Percentiles rank a stretch among this genome's conserved stretches.
These are phyloP conservation scores for Leishmania aethiopica DNA, from an alignment of 208 protist species.

Conservation along the genomic window DNA sequence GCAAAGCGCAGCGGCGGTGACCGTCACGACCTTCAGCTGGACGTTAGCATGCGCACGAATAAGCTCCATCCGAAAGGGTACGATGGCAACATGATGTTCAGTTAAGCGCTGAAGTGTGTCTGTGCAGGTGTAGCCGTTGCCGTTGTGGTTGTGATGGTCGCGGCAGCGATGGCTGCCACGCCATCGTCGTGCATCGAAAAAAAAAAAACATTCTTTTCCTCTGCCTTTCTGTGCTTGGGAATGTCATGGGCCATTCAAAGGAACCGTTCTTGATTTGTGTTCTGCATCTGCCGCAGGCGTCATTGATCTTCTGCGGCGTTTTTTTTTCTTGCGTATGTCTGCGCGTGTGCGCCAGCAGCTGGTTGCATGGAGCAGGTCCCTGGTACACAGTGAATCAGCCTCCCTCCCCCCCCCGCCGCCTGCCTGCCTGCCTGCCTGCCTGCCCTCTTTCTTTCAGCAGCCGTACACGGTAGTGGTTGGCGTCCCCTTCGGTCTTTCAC, in stretches of 20 bases:
- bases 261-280: neutral
- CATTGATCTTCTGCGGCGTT: neutral
- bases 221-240: neutral
- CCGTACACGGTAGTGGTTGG: neutral
- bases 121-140: neutral
- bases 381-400: neutral
- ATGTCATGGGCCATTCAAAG: neutral
- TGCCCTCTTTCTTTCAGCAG: neutral
- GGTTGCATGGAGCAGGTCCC: neutral
- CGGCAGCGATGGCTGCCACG: neutral
- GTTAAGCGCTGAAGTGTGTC: conserved; percentile 17
- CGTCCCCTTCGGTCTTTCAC: neutral
- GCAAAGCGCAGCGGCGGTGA: conserved; percentile 46
- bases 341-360: neutral
- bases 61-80: conserved; percentile 91
- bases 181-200: neutral
- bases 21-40: conserved; percentile 59
- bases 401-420: neutral
- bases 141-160: neutral
- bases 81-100: conserved; percentile 79
- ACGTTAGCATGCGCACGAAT: conserved; percentile 75
- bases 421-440: no score
- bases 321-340: neutral
- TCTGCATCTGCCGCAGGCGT: neutral
- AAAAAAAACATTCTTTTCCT: neutral